Conservation (phyloP, 2,329 filamentous ascomycete genomes). For the Aspergillus tubingensis region DNA sequence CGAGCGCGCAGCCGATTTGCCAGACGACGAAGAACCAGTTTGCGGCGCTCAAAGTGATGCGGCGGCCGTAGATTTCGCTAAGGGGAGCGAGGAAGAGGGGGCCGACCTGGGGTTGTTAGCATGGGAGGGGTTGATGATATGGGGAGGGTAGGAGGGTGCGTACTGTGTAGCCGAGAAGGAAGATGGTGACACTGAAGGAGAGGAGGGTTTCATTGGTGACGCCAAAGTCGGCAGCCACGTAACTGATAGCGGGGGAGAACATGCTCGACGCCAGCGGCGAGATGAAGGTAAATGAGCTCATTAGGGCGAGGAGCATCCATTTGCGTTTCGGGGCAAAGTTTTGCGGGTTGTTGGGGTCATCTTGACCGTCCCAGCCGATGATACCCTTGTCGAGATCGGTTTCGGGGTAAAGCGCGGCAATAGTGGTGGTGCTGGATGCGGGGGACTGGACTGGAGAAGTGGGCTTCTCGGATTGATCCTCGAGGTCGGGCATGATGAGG, state of each 20-base stretch:
- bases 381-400: constrained; percentile 56
- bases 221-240: constrained; percentile 25
- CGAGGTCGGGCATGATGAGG: background rate
- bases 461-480: background rate
- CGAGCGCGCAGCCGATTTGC: constrained; percentile 61
- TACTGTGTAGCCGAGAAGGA: constrained; percentile 33
- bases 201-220: constrained; percentile 28
- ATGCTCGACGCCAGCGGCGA: constrained; percentile 38
- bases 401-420: constrained; percentile 40
- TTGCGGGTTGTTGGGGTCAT: constrained; percentile 60
- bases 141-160: background rate
- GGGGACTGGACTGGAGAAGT: background rate
- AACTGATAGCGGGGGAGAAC: constrained; percentile 32
- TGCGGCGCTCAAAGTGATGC: constrained; percentile 61
- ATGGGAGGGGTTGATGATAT: background rate
- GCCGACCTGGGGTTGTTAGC: constrained; percentile 44
- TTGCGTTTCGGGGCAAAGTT: constrained; percentile 47
- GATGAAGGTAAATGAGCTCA: constrained; percentile 33
- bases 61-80: constrained; percentile 64
- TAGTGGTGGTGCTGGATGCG: background rate
- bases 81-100: constrained; percentile 67
- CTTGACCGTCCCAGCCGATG: constrained; percentile 62
- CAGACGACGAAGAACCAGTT: constrained; percentile 62
- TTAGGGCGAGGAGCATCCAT: constrained; percentile 29
- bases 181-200: constrained; percentile 35